phyloP scores from a whole-genome alignment of 1,284 basidiomycete species.

The Rhodotorula sp. region DNA sequence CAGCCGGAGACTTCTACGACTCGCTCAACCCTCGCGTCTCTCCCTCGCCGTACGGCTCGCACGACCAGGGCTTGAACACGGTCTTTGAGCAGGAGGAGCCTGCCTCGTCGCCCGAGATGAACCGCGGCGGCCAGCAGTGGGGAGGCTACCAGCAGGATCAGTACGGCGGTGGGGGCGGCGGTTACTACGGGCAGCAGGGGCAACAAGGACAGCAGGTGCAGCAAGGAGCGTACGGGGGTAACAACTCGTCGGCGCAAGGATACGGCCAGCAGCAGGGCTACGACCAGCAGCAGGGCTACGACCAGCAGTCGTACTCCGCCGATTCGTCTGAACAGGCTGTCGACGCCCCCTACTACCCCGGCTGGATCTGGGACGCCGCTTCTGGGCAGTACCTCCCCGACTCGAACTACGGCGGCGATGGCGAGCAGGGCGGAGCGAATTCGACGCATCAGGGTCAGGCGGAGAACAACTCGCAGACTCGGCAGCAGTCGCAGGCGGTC shows the following conservation, averaged over 20 bases:
- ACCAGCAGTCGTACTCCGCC: background rate
- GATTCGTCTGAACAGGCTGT: background rate
- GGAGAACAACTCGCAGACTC: background rate
- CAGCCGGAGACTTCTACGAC: background rate
- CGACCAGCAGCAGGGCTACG: background rate
- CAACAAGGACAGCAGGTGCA: conserved; percentile 5
- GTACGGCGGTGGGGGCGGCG: conserved; percentile 1
- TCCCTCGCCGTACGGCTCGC: background rate
- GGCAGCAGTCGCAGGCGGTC: background rate
- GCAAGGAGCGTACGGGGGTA: background rate
- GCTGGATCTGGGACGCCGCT: conserved; percentile 33
- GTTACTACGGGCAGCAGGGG: conserved; percentile 11
- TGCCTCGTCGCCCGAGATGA: conserved; percentile 26
- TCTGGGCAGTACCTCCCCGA: conserved; percentile 36
- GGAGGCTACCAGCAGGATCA: conserved; percentile 3
- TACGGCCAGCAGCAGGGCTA: background rate
- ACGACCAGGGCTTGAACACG: conserved; percentile 24
- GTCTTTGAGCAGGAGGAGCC: conserved; percentile 35
- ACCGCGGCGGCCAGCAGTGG: conserved; percentile 9
- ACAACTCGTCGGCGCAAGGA: background rate
- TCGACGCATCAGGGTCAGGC: background rate
- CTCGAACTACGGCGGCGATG: conserved; percentile 5
- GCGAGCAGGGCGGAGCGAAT: background rate
- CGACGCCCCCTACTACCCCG: conserved; percentile 34
- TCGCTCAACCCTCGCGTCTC: background rate